Base-by-base conservation (phyloP, 2,329 filamentous ascomycete genomes). In the Monosporascus sp. region DNA sequence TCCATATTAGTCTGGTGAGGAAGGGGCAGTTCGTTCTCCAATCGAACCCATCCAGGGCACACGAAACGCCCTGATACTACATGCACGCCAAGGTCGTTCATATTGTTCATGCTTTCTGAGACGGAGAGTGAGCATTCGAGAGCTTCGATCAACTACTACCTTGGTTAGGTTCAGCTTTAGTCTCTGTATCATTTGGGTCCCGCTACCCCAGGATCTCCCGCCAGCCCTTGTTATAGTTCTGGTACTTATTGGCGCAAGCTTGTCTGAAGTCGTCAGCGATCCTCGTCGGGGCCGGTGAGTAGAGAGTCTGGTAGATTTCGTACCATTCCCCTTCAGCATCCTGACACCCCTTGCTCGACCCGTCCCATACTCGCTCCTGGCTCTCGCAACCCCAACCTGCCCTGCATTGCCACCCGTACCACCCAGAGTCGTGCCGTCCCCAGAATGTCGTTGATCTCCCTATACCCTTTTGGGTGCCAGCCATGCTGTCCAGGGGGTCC, bases 41-140 rank as follows among this genome's bases (percentile, higher is more conserved):
- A 71, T 72, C 63, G 65, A 67, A 65, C 58, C 58, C 59, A 55
- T 54, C 65, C 67, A 60, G 60, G 62, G 55, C 62, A 63, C 65
- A 58, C 60, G 64, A 61, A 61, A 63, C 63, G 59, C 57, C 66
- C 60, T 63, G 68, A 60, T 57, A 68, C 57, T 67, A 65, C 59
- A 69, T 73, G 70, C 68, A 67, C 66, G 70, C 70, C 71, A 74
- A 74, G 72, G 54, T 62, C 59, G 60, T 66, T 63, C 59, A 65
- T 59, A 68, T 63, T 65, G 60, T 58, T 55, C 61, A 56, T 58
- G 57, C 55, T 64, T 55, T 57, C 64, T 62, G 51, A 63, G 56
- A 60, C 67, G 58, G 60, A 62, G 48, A 61, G 54, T 58, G 47
- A 22, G 20, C 31, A 59, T 47, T 59, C 59, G 50, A 65, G 59